Conservation (phyloP, 495 filamentous ascomycete species). For the Saxispiralis lemnorum region DNA sequence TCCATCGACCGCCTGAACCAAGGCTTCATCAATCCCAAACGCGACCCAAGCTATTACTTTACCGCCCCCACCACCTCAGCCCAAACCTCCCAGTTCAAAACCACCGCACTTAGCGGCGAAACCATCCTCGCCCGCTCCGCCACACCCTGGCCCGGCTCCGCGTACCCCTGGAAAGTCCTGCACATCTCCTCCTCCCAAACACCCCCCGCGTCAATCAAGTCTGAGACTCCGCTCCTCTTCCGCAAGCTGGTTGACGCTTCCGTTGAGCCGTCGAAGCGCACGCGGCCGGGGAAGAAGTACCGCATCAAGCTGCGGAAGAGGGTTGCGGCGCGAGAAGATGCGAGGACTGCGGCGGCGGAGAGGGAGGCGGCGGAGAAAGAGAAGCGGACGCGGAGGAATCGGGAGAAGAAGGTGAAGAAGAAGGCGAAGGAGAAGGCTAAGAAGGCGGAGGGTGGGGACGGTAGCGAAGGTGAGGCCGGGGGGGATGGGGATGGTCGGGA, state of each 20-base stretch:
- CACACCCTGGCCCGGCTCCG: conserved; percentile 1
- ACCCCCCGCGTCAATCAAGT: background rate
- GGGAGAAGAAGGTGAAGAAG: background rate
- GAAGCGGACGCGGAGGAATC: background rate
- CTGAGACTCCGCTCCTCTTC: background rate
- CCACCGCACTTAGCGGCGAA: conserved; percentile 1
- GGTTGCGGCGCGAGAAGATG: background rate
- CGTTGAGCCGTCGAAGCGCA: background rate
- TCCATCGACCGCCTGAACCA: background rate
- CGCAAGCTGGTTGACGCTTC: too few species aligned
- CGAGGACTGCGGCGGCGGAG: background rate
- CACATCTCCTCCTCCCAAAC: background rate
- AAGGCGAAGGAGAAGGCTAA: background rate
- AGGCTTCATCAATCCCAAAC: conserved; percentile 3
- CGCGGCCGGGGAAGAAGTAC: background rate
- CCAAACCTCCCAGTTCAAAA: background rate
- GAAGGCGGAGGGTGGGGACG: background rate
- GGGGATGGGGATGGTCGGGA: background rate
- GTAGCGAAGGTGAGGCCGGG: background rate
- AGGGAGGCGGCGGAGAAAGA: background rate
- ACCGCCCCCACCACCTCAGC: background rate
- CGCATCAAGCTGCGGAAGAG: background rate
- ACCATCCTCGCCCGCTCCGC: conserved; percentile 1
- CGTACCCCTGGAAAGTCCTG: conserved; percentile 8
- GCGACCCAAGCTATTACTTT: conserved; percentile 3